Evolutionary conservation across 352 stramenopile genomes (phyloP), one percentile per base, ranked within the genome.

Genomic region (Plasmopara muralis): DNA sequence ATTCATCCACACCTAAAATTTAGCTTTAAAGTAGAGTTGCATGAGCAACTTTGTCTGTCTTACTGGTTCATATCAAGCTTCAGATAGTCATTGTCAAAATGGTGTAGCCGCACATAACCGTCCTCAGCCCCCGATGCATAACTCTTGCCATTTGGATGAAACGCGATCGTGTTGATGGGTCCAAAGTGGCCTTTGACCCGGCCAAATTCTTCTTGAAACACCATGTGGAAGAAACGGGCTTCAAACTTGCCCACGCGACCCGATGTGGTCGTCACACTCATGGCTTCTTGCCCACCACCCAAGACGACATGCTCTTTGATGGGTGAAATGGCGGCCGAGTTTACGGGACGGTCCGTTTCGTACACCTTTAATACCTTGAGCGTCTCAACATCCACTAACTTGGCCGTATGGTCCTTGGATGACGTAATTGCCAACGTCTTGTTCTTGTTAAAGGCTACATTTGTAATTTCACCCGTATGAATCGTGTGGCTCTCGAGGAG

Each of bases 161-260:
- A 98, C 47, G 89, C 91, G 43, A 99, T 92, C 42, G 96, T 97
- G 83, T 99, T 99, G 66, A 99, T 98, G 28, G 97, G 96, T 45
- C 97, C 97, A 72, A 99, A 99, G 70, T 99, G 97, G 51, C 97
- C 97, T 78, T 99, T 99, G 34, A 99, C 95, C 51, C 87, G 86
- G 6, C 91, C 97, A 70, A 99, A 99, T 71, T 99, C 96, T 59
- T 98, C 93, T 69, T 98, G 93, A 68, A 97, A 98, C 9, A 99
- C 93, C 70, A 98, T 91, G 74, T 99, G 91, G 78, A 98, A 99
- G 76, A 99, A 98, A 43, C 96, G 83, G 2, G 95, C 97, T 68
- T 99, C 97, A 54, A 95, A 96, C 58, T 95, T 94, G 50, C 86
- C 85, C 45, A 92, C 85, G 37, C 80, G 83, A 86, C 97, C 77